These are phyloP conservation scores for Neocallimastix lanati DNA, from an alignment of 192 early-diverging fungal genomes.

Conservation along the genomic window DNA sequence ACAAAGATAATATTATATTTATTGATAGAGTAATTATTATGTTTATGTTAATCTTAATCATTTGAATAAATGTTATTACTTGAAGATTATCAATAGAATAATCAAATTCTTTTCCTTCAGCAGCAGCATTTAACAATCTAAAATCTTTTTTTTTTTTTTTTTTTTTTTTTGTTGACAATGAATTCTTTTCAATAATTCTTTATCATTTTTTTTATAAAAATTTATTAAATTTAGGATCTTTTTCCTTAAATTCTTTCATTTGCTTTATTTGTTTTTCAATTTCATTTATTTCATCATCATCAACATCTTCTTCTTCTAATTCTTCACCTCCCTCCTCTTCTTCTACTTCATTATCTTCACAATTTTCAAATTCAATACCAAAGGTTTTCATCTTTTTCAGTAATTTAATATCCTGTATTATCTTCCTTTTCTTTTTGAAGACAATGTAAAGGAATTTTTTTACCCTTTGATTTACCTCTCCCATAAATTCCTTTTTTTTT, in stretches of 20 bases:
- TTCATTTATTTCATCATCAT: constrained; percentile 5
- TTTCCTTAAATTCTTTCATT: constrained; percentile 61
- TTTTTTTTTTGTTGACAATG: too few relatives aligned
- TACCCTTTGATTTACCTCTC: neutral
- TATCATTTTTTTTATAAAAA: constrained; percentile 76
- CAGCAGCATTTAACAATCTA: neutral
- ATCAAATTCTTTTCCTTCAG: constrained; percentile 14
- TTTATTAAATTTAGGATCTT: constrained; percentile 84
- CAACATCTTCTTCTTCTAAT: constrained; percentile 8
- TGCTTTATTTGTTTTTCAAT: constrained; percentile 55
- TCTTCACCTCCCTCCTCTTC: constrained; percentile 29
- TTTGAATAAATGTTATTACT: too few relatives aligned
- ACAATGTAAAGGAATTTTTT: neutral
- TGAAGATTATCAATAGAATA: constrained; percentile 7
- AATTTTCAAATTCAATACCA: constrained; percentile 7
- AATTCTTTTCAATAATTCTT: constrained; percentile 23
- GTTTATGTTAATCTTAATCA: too few relatives aligned
- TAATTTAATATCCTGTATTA: constrained; percentile 7
- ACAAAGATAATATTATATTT: too few relatives aligned
- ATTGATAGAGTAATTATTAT: too few relatives aligned
- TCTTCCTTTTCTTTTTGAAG: constrained; percentile 13
- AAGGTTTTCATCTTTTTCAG: constrained; percentile 6
- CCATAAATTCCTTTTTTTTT: neutral
- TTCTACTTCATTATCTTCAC: constrained; percentile 17
- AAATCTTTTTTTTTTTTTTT: neutral